These are phyloP conservation scores for Fusarium oligoseptatum DNA, from an alignment of 2,329 filamentous ascomycete genomes.

Conservation along the genomic window DNA sequence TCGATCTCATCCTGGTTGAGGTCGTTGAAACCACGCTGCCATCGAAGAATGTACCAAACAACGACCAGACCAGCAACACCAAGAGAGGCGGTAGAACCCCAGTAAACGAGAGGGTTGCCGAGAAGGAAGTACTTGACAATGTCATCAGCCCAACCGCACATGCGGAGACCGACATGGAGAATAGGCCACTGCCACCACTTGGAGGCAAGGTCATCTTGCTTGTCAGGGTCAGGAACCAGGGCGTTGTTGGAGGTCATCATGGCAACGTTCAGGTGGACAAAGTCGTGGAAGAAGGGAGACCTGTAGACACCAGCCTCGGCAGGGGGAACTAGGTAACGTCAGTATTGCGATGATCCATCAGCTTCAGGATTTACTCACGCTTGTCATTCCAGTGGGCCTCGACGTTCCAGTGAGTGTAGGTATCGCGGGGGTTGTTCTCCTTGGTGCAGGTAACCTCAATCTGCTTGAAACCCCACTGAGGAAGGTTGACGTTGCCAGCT, in stretches of 20 bases:
- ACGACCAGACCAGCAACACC: constrained; percentile 79
- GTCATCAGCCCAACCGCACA: constrained; percentile 98
- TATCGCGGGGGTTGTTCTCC: constrained; percentile 90
- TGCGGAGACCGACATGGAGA: constrained; percentile 92
- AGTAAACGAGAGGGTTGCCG: constrained; percentile 96
- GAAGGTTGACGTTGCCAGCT: constrained; percentile 94
- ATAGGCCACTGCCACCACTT: constrained; percentile 99
- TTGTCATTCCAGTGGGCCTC: constrained; percentile 95
- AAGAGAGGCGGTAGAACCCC: constrained; percentile 87
- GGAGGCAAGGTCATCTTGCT: constrained; percentile 97
- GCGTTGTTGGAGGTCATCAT: constrained; percentile 99
- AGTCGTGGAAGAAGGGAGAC: constrained; percentile 97
- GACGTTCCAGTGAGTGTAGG: constrained; percentile 99
- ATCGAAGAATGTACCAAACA: constrained; percentile 88
- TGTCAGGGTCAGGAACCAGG: constrained; percentile 95
- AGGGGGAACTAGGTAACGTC: constrained; percentile 76
- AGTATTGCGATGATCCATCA: constrained; percentile 5
- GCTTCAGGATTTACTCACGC: constrained; percentile 70
- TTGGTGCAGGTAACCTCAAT: constrained; percentile 97
- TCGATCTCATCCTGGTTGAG: constrained; percentile 85
- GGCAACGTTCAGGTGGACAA: constrained; percentile 96
- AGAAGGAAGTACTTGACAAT: constrained; percentile 99
- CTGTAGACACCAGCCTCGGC: constrained; percentile 93
- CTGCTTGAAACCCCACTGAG: constrained; percentile 99
- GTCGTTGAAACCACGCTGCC: constrained; percentile 94